Evolutionary conservation across 768 basidiomycete species (phyloP).

Genomic region (Lentinus tigrinus): DNA sequence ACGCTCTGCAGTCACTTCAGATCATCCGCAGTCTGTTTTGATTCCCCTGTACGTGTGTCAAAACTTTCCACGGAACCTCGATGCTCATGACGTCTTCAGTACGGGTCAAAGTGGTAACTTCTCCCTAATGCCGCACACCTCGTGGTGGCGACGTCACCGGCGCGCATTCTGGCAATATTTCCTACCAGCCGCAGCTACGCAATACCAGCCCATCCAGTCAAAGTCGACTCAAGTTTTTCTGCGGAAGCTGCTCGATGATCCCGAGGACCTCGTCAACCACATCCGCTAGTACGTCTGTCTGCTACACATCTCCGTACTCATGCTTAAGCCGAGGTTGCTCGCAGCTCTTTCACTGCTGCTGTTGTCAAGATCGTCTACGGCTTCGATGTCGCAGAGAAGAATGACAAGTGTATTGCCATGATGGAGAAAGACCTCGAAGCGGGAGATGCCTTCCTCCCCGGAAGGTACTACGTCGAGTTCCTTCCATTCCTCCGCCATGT

Average conservation of each 20-base stretch:
- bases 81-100: not conserved
- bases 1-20: conserved; percentile 16
- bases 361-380: conserved; percentile 4
- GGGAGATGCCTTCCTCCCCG: not conserved
- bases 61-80: conserved; percentile 7
- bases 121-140: conserved; percentile 4
- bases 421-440: conserved; percentile 7
- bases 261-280: not conserved
- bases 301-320: too few species aligned
- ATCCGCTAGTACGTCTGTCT: conserved; percentile 5
- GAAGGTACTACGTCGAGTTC: not conserved
- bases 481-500: not conserved
- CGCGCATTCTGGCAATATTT: conserved; percentile 14
- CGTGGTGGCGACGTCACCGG: conserved; percentile 8
- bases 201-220: conserved; percentile 1
- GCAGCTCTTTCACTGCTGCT: conserved; percentile 2
- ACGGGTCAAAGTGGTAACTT: conserved; percentile 5
- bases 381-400: not conserved
- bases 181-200: not conserved
- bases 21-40: not conserved
- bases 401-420: conserved; percentile 12
- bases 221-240: conserved; percentile 5
- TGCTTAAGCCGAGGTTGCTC: too few species aligned
- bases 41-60: not conserved
- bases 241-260: conserved; percentile 1